Base-by-base conservation (phyloP, 768 basidiomycete genomes). In the Nidularia pulvinata region DNA sequence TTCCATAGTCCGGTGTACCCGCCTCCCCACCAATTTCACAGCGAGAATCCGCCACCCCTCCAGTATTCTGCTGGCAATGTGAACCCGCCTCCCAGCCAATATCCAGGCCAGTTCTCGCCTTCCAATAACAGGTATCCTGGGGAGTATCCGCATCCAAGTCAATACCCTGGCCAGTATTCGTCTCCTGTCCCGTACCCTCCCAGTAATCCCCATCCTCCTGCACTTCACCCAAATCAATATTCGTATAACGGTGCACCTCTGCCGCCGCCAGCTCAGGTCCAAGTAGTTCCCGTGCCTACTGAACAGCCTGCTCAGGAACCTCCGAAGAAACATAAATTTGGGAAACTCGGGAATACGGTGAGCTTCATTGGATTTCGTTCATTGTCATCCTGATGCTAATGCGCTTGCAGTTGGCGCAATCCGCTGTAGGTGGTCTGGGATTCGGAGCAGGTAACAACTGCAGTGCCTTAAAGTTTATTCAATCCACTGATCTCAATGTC, bases 371-470 rank as follows among this genome's bases (percentile, higher is more conserved):
- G 22, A 32, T 42, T 39, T 9, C 51, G 16, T 50, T 30, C 13
- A 37, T 9, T 34, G 7, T n/a, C 11, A 36, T 35, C 34, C 32
- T 57, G 50, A 60, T 56, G 30, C 22, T 10, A n/a, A n/a, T 10
- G 30, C 14, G 43, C 51, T 19, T 39, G 11, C 52, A 78, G 82
- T 66, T 83, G 59, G 81, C 80, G 5, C 72, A 80, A 49, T 77
- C 81, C 46, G 80, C 83, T 14, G 82, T 68, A 7, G 88, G 88
- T 35, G 89, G 89, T 60, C 78, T 82, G 49, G 89, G 89, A 1
- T 89, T 90, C 59, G 88, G 89, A 55, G 88, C 86, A 57, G 88
- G 88, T 84, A 49, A 59, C 36, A 14, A 10, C n/a, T 39, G 25
- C 25, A 30, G 25, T 30, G 16, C 19, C 19, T 45, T 16, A 11